Evolutionary conservation across 202 grass and related monocot genomes (phyloP).

Genomic region (Musa balbisiana): DNA sequence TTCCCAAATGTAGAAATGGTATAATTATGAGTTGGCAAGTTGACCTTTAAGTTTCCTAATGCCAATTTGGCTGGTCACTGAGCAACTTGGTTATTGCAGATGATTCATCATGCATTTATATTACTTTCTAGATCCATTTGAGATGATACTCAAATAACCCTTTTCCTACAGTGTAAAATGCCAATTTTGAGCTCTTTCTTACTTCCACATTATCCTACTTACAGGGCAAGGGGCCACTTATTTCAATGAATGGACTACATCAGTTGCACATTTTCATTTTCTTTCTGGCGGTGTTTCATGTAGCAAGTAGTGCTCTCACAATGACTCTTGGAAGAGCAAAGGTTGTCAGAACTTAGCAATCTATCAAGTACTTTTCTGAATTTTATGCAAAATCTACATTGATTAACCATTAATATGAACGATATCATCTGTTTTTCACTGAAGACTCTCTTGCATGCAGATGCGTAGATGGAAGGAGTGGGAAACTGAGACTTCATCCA

Average conservation of each 20-base stretch:
- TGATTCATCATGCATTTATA: constrained; percentile 56
- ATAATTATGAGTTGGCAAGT: no score
- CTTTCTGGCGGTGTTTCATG: constrained; percentile 85
- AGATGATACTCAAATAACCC: constrained; percentile 59
- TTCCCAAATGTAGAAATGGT: no score
- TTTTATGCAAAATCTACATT: neutral
- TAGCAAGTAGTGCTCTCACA: constrained; percentile 59
- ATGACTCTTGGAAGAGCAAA: constrained; percentile 91
- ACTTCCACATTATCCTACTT: neutral
- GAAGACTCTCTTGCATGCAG: constrained; percentile 26
- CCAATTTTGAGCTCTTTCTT: neutral
- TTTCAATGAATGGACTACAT: constrained; percentile 71
- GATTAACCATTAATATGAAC: neutral
- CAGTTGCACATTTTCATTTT: constrained; percentile 95
- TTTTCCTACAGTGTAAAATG: no score
- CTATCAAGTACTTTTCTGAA: neutral
- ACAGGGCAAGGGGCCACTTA: constrained; percentile 70
- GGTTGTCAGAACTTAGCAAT: constrained; percentile 25
- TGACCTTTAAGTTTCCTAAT: no score
- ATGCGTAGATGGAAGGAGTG: constrained; percentile 86
- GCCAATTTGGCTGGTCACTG: no score
- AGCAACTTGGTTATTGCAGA: no score
- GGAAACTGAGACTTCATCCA: constrained; percentile 53
- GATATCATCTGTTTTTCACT: neutral
- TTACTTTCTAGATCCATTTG: constrained; percentile 76